Conservation (phyloP, 2,329 filamentous ascomycete species). For the Curvularia spicifera region DNA sequence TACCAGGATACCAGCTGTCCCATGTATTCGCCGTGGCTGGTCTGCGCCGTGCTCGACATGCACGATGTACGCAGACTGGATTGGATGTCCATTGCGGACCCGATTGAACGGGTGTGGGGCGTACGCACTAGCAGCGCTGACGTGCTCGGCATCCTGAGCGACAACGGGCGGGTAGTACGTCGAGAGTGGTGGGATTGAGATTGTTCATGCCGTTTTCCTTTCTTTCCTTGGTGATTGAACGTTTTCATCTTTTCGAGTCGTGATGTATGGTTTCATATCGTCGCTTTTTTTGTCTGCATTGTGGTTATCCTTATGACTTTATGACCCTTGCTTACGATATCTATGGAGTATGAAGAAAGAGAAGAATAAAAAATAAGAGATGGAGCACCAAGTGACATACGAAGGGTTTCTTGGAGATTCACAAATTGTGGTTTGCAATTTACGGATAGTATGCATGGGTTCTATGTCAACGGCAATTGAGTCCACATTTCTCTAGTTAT, state of each 20-base stretch:
- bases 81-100: constrained; percentile 49
- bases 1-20: constrained; percentile 39
- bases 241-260: background rate
- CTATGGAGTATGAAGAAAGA: background rate
- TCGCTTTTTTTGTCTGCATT: background rate
- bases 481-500: background rate
- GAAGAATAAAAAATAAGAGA: background rate
- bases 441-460: background rate
- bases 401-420: background rate
- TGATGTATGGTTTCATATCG: background rate
- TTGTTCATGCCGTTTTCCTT: background rate
- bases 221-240: background rate
- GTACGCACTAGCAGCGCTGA: constrained; percentile 43
- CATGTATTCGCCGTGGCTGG: constrained; percentile 47
- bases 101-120: constrained; percentile 44
- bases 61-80: constrained; percentile 44
- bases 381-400: background rate
- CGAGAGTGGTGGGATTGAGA: constrained; percentile 47
- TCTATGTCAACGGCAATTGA: background rate
- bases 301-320: background rate
- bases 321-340: background rate
- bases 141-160: constrained; percentile 45
- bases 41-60: constrained; percentile 46
- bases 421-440: background rate
- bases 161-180: constrained; percentile 44